Evolutionary conservation across 2,329 filamentous ascomycete genomes (phyloP).

Genomic region (Aspergillus ibericus): DNA sequence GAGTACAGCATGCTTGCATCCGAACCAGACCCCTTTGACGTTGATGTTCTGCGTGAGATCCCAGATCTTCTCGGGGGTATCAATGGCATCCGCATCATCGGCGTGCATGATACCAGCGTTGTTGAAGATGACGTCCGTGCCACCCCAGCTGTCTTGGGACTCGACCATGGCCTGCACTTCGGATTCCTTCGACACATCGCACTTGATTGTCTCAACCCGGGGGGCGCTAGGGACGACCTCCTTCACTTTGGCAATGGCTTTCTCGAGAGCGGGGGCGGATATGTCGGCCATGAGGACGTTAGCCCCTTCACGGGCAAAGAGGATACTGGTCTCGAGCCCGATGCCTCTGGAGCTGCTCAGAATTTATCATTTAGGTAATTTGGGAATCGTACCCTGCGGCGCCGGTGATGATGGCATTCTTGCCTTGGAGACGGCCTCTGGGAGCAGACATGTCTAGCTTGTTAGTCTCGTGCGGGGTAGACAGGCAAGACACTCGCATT

Average conservation of each 20-base stretch:
- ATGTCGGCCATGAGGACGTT: background rate
- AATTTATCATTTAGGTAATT: background rate
- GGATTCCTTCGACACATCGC: background rate
- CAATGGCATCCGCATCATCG: conserved; percentile 73
- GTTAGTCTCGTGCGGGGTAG: background rate
- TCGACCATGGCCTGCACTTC: background rate
- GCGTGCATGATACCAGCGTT: conserved; percentile 97
- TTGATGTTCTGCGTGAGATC: conserved; percentile 91
- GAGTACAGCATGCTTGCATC: conserved; percentile 86
- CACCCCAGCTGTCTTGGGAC: background rate
- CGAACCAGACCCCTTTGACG: conserved; percentile 97
- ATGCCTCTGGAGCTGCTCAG: background rate
- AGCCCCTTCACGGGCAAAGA: background rate
- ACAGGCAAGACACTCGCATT: background rate
- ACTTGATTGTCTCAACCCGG: background rate
- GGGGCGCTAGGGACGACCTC: background rate
- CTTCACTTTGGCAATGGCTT: background rate
- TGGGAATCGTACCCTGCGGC: background rate
- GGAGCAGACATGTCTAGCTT: background rate
- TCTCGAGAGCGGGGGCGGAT: background rate
- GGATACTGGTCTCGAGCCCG: background rate
- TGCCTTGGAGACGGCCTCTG: background rate
- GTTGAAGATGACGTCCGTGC: conserved; percentile 63
- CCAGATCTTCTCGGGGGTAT: conserved; percentile 89
- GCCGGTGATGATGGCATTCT: background rate